These are phyloP conservation scores for Patellifolia procumbens DNA, from an alignment of 179 eudicot species.

Conservation along the genomic window DNA sequence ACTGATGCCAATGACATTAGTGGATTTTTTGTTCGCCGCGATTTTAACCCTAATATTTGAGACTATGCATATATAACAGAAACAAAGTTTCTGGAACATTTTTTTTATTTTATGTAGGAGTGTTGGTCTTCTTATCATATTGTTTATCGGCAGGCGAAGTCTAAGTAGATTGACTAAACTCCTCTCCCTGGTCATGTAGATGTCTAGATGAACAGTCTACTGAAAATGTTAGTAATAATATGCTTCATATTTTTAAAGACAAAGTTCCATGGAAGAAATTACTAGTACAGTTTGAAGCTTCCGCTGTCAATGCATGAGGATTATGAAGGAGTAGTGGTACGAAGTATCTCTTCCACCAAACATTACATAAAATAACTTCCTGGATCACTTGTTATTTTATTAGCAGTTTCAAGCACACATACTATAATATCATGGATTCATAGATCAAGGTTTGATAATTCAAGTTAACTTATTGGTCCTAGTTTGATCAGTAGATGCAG, in stretches of 20 bases:
- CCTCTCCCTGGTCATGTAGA: no score
- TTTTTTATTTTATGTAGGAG: background rate
- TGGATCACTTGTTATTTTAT: background rate
- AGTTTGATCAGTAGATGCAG: background rate
- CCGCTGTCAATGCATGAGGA: background rate
- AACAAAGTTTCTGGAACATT: background rate
- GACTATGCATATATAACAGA: background rate
- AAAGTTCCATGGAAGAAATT: background rate
- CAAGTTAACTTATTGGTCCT: slow-evolving; percentile 9
- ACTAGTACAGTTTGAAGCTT: background rate
- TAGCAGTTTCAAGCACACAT: background rate
- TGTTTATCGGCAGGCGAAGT: no score
- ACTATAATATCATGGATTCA: background rate
- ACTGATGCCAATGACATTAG: background rate
- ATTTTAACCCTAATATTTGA: background rate
- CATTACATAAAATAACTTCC: background rate
- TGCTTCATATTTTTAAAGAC: background rate
- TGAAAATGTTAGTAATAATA: background rate
- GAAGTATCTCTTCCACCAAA: background rate
- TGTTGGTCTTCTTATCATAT: background rate
- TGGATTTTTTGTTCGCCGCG: background rate
- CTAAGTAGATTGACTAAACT: background rate
- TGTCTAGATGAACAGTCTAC: background rate
- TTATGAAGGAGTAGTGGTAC: background rate
- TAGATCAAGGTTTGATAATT: background rate